A percentile compares a stretch with the other conserved stretches of the same genome.
These are phyloP conservation scores for Niveomyces coronatus DNA, from an alignment of 2,329 filamentous ascomycete species.

Conservation along the genomic window DNA sequence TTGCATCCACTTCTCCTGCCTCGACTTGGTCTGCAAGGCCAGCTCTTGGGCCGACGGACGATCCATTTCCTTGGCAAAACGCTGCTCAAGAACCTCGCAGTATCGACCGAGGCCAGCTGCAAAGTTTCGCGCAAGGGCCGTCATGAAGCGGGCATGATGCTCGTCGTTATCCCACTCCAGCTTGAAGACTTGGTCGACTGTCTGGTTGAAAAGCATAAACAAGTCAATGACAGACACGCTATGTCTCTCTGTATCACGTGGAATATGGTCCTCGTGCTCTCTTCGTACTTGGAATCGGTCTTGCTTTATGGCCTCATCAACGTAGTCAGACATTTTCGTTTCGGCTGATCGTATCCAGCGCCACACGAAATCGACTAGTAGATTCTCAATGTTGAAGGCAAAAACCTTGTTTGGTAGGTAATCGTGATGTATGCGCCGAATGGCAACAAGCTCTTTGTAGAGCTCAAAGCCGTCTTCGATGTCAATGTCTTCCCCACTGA, in stretches of 20 bases:
- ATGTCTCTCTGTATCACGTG: slow-evolving; percentile 74
- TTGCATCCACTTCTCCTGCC: slow-evolving; percentile 88
- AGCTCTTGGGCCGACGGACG: slow-evolving; percentile 79
- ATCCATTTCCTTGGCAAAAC: slow-evolving; percentile 88
- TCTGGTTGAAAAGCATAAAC: slow-evolving; percentile 88
- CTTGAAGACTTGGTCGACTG: slow-evolving; percentile 73
- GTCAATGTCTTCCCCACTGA: slow-evolving; percentile 63
- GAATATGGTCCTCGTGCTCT: slow-evolving; percentile 49
- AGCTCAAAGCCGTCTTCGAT: slow-evolving; percentile 90
- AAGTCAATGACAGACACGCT: slow-evolving; percentile 90
- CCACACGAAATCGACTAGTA: slow-evolving; percentile 90
- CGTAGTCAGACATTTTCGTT: slow-evolving; percentile 66
- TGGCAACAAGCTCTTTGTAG: slow-evolving; percentile 78
- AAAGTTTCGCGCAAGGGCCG: slow-evolving; percentile 75
- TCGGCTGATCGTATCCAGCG: slow-evolving; percentile 83
- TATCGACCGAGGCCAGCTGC: slow-evolving; percentile 76
- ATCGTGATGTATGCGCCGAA: slow-evolving; percentile 69
- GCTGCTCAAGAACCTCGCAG: slow-evolving; percentile 80
- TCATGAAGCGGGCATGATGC: slow-evolving; percentile 96
- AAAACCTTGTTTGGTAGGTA: slow-evolving; percentile 66
- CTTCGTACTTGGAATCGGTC: slow-evolving; percentile 73
- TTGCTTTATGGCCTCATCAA: slow-evolving; percentile 83
- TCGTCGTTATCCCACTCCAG: slow-evolving; percentile 90
- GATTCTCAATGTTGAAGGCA: slow-evolving; percentile 75
- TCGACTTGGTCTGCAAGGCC: slow-evolving; percentile 63